A percentile compares a stretch with the other conserved stretches of the same genome.
phyloP scores from a whole-genome alignment of 2,329 filamentous ascomycete species.

The Penicillium rolfsii region DNA sequence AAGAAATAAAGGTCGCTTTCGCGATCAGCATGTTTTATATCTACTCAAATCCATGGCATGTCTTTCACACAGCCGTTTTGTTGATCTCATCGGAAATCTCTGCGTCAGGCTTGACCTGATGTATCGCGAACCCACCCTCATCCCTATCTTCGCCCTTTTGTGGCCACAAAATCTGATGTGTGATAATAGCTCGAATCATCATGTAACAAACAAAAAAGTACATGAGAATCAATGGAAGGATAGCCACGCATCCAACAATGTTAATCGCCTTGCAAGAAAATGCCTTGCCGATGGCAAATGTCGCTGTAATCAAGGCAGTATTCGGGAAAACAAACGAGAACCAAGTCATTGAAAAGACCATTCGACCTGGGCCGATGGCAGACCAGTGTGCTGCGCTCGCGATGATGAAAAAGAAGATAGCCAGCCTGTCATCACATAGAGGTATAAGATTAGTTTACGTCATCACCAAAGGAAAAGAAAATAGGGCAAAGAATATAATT shows the following conservation, averaged over 20 bases:
- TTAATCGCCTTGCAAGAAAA: constrained; percentile 64
- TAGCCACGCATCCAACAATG: constrained; percentile 70
- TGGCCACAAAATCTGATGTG: constrained; percentile 74
- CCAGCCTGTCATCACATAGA: constrained; percentile 52
- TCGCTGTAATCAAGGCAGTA: constrained; percentile 73
- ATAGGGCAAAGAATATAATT: constrained; percentile 19
- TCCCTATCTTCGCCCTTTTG: constrained; percentile 68
- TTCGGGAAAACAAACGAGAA: constrained; percentile 83
- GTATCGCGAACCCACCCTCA: constrained; percentile 60
- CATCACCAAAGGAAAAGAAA: neutral
- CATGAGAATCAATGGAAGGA: constrained; percentile 65
- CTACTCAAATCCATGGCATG: too few relatives aligned
- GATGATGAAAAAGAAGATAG: constrained; percentile 82
- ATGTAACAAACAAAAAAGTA: constrained; percentile 70
- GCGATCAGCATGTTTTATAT: too few relatives aligned
- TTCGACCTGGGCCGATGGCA: constrained; percentile 61
- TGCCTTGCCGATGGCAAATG: constrained; percentile 68
- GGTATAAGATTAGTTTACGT: constrained; percentile 16
- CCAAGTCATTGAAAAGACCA: constrained; percentile 84
- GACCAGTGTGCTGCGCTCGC: constrained; percentile 75
- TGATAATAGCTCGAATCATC: constrained; percentile 71
- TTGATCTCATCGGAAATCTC: constrained; percentile 20
- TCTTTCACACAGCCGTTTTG: neutral
- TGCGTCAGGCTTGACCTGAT: constrained; percentile 34
- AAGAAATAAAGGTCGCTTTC: too few relatives aligned